These are phyloP conservation scores for Coleophoma crateriformis DNA, from an alignment of 2,329 filamentous ascomycete species.

Conservation along the genomic window DNA sequence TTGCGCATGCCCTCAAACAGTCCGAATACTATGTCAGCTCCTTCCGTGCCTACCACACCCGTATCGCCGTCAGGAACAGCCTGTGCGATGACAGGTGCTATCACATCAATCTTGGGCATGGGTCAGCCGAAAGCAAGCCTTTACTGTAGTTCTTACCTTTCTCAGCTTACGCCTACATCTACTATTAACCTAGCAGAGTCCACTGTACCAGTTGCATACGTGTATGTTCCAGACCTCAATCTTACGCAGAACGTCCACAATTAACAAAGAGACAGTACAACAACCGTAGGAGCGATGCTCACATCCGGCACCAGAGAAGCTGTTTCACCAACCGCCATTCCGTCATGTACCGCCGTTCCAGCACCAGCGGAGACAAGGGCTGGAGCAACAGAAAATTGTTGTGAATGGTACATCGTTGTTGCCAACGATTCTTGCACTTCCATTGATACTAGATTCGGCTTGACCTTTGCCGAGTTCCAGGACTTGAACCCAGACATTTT, in stretches of 20 bases:
- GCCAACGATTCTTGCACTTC: not conserved
- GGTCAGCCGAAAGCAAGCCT: not conserved
- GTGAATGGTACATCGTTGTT: not conserved
- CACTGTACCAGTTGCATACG: not conserved
- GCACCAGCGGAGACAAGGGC: not conserved
- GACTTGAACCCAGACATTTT: not conserved
- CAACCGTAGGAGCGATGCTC: too few relatives aligned
- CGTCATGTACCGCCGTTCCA: not conserved
- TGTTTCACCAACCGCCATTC: not conserved
- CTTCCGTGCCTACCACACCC: not conserved
- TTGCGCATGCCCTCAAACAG: not conserved
- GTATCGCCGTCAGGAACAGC: not conserved
- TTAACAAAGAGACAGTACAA: too few relatives aligned
- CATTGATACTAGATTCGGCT: not conserved
- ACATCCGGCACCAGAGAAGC: not conserved
- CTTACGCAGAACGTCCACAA: not conserved
- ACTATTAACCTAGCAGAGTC: too few relatives aligned
- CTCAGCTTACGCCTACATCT: not conserved
- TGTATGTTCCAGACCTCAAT: not conserved
- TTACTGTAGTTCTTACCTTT: not conserved
- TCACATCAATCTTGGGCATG: not conserved
- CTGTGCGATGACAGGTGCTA: not conserved
- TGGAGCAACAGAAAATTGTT: not conserved
- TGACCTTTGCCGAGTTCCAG: not conserved
- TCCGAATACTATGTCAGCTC: not conserved